Conservation (phyloP, 1,139 yeast genomes). For the Pichiaceae sp. region DNA sequence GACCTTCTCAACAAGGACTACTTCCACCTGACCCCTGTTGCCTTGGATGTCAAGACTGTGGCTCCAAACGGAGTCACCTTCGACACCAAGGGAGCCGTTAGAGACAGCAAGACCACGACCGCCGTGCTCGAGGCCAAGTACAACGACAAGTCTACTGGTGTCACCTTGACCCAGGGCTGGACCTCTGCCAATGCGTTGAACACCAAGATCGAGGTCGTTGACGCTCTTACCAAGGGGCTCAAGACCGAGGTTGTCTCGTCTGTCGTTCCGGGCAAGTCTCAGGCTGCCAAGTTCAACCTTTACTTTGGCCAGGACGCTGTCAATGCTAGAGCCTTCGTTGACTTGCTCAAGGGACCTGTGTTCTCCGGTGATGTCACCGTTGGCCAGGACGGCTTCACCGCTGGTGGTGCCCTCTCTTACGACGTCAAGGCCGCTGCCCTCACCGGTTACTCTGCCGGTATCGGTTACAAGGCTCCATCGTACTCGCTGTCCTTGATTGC, state of each 20-base stretch:
- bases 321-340: constrained; percentile 92
- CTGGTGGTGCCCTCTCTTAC: constrained; percentile 96
- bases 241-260: constrained; percentile 89
- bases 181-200: constrained; percentile 85
- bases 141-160: constrained; percentile 88
- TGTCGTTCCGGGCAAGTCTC: constrained; percentile 81
- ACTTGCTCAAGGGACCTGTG: constrained; percentile 89
- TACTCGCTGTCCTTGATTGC: constrained; percentile 88
- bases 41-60: constrained; percentile 81
- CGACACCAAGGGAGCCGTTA: constrained; percentile 82
- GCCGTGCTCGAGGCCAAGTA: constrained; percentile 90
- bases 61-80: constrained; percentile 97
- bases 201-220: constrained; percentile 90
- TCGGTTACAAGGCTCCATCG: constrained; percentile 85
- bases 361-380: constrained; percentile 92
- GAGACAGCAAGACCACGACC: constrained; percentile 74
- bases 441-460: constrained; percentile 89
- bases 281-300: constrained; percentile 86
- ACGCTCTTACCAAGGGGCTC: constrained; percentile 90
- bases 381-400: constrained; percentile 94
- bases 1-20: constrained; percentile 87
- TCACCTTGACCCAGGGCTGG: constrained; percentile 96
- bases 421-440: constrained; percentile 90
- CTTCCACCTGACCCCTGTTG: constrained; percentile 83
- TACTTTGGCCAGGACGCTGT: constrained; percentile 90